Conservation (phyloP, 805 yeast species). For the Ogataea kodamae region DNA sequence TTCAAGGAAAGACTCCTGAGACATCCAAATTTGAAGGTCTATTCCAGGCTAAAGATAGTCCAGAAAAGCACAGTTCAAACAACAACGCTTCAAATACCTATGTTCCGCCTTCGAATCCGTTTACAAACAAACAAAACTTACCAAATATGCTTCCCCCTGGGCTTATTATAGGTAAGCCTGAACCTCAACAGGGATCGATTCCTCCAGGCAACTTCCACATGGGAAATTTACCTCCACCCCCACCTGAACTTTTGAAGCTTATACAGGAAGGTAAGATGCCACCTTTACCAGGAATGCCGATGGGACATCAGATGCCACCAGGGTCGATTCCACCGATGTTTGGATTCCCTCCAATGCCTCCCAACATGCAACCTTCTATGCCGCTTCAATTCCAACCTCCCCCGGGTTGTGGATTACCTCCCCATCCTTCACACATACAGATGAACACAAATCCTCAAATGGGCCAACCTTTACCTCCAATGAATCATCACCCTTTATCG, state of each 20-base stretch:
- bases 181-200: slow-evolving; percentile 9
- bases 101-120: not conserved
- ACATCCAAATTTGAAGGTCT: slow-evolving; percentile 22
- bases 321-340: slow-evolving; percentile 6
- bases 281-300: slow-evolving; percentile 28
- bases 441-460: not conserved
- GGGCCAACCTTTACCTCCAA: too few species aligned
- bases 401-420: slow-evolving; percentile 6
- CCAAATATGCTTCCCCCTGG: slow-evolving; percentile 7
- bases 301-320: not conserved
- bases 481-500: too few species aligned
- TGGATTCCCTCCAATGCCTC: too few species aligned
- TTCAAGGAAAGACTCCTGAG: slow-evolving; percentile 10
- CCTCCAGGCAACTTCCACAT: slow-evolving; percentile 15
- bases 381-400: slow-evolving; percentile 5
- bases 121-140: slow-evolving; percentile 1
- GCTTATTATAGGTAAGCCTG: slow-evolving; percentile 1
- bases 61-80: not conserved
- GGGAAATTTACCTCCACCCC: slow-evolving; percentile 26
- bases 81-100: not conserved
- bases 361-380: not conserved
- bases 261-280: slow-evolving; percentile 30
- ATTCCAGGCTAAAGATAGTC: slow-evolving; percentile 14
- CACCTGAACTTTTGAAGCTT: slow-evolving; percentile 27
- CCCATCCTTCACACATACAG: too few species aligned